Evolutionary conservation across 768 basidiomycete species (phyloP).

Genomic region (Russula sp.): DNA sequence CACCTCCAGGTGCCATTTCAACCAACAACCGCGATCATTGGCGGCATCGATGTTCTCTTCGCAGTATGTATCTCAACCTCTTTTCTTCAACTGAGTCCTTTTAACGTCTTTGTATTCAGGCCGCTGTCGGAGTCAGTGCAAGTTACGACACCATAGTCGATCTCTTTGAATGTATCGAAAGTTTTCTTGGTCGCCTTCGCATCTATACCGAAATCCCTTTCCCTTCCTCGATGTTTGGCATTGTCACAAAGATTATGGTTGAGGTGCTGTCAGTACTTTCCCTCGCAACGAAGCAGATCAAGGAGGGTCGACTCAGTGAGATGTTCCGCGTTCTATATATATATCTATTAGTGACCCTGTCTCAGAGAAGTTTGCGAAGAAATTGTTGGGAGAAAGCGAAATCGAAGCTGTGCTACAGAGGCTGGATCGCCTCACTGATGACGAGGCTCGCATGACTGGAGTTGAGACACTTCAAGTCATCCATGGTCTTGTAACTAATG

Average conservation of each 20-base stretch:
- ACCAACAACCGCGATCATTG: too few species aligned
- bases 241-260: background rate
- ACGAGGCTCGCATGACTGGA: background rate
- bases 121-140: background rate
- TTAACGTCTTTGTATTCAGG: background rate
- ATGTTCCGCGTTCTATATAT: too few species aligned
- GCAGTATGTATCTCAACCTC: too few species aligned
- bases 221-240: background rate
- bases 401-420: background rate
- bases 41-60: too few species aligned
- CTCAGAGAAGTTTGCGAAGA: background rate
- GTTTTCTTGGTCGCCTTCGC: background rate
- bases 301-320: slow-evolving; percentile 4
- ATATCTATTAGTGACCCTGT: background rate
- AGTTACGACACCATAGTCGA: background rate
- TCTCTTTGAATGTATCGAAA: background rate
- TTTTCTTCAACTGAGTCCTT: background rate
- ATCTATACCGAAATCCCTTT: background rate
- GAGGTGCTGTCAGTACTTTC: background rate
- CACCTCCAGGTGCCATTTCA: too few species aligned
- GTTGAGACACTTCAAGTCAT: background rate
- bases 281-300: background rate
- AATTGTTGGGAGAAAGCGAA: background rate
- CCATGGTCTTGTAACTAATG: background rate
- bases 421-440: background rate